phyloP scores from a whole-genome alignment of 1,139 yeast genomes.

The Pichia sp. region DNA sequence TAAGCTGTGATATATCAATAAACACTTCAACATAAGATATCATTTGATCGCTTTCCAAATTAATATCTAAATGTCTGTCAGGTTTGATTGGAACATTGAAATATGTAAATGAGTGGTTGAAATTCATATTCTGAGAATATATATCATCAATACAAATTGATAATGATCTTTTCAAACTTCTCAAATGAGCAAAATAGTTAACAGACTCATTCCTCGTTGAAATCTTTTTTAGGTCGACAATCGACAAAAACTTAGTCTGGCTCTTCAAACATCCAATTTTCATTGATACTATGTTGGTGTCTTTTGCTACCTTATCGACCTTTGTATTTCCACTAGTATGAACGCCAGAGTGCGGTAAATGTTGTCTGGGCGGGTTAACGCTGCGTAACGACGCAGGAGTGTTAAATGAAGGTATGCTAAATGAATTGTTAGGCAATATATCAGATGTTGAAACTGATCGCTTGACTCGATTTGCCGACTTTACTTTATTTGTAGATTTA shows the following conservation, averaged over 20 bases:
- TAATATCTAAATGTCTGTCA: conserved; percentile 8
- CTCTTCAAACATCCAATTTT: conserved; percentile 15
- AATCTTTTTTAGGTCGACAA: conserved; percentile 16
- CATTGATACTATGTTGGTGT: neutral
- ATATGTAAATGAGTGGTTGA: conserved; percentile 20
- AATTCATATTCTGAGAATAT: conserved; percentile 7
- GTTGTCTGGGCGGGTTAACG: too few species aligned
- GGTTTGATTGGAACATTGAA: conserved; percentile 20
- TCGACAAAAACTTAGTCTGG: conserved; percentile 5
- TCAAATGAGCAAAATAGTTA: conserved; percentile 15
- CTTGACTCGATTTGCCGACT: neutral
- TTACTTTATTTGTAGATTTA: neutral
- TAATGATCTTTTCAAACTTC: conserved; percentile 10
- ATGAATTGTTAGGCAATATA: neutral
- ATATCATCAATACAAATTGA: conserved; percentile 18
- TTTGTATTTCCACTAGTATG: neutral
- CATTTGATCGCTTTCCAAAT: conserved; percentile 22
- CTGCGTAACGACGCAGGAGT: too few species aligned
- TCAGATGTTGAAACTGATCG: neutral
- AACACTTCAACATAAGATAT: conserved; percentile 21
- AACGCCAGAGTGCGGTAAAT: too few species aligned
- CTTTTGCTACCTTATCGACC: neutral
- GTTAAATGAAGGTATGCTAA: too few species aligned
- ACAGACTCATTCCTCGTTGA: conserved; percentile 17
- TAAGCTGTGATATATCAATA: conserved; percentile 16